Percentiles rank a stretch among this genome's conserved stretches.
These are phyloP conservation scores for Fusarium hainanense DNA, from an alignment of 2,329 filamentous ascomycete genomes.

Conservation along the genomic window DNA sequence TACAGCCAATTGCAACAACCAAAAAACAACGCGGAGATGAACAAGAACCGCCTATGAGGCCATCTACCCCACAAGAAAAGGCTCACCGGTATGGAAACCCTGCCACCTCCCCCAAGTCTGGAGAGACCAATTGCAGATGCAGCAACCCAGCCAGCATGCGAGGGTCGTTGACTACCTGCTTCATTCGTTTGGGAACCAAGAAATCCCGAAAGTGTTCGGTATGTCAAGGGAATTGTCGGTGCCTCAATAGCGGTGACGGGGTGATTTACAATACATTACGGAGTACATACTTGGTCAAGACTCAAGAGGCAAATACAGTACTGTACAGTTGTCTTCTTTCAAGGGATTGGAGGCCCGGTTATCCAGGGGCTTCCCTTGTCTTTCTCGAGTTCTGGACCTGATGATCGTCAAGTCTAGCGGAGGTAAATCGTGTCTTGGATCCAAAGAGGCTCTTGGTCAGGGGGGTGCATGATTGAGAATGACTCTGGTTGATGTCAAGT, in stretches of 20 bases:
- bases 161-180: conserved; percentile 29
- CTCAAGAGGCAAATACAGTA: conserved; percentile 7
- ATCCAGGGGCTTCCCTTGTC: conserved; percentile 25
- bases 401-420: background rate
- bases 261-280: conserved; percentile 8
- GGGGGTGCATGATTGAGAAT: conserved; percentile 29
- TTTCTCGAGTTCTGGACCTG: conserved; percentile 1
- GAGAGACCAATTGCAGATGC: conserved; percentile 32
- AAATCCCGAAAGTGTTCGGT: conserved; percentile 18
- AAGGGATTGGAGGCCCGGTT: conserved; percentile 2
- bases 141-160: conserved; percentile 5
- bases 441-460: conserved; percentile 10
- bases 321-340: background rate
- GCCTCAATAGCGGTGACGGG: conserved; percentile 7
- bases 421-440: background rate
- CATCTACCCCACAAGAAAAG: conserved; percentile 35
- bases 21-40: conserved; percentile 25
- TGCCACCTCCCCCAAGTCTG: conserved; percentile 9
- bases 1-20: conserved; percentile 5
- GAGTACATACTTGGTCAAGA: background rate
- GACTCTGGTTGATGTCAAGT: conserved; percentile 29
- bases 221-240: background rate
- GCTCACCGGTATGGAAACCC: conserved; percentile 40
- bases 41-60: conserved; percentile 26
- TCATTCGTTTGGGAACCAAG: conserved; percentile 16